Evolutionary conservation across 2,329 filamentous ascomycete species (phyloP).

Genomic region (Tolypocladium amazonense): DNA sequence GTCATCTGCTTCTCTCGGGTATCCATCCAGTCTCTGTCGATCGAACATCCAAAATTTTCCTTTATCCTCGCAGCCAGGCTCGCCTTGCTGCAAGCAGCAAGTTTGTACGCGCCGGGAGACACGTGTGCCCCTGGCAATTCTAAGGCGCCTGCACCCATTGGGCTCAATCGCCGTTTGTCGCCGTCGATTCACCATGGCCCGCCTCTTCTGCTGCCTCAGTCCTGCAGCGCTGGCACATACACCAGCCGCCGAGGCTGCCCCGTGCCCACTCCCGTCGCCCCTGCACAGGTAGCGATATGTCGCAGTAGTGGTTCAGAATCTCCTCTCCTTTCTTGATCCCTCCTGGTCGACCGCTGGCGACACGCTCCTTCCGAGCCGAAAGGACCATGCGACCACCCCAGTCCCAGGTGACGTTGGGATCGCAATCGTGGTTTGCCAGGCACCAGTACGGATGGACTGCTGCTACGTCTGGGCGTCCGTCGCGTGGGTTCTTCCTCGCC

Average conservation of each 20-base stretch:
- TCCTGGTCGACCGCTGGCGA: constrained; percentile 37
- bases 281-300: constrained; percentile 65
- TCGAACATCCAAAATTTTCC: not conserved
- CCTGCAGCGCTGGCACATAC: constrained; percentile 74
- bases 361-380: constrained; percentile 46
- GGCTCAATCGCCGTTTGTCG: not conserved
- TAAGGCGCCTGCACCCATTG: not conserved
- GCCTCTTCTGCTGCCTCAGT: constrained; percentile 46
- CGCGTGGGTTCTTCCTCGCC: constrained; percentile 63
- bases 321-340: constrained; percentile 74
- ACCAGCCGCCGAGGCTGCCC: constrained; percentile 80
- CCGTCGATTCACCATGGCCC: not conserved
- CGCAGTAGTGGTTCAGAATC: constrained; percentile 90
- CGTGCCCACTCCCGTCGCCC: constrained; percentile 80
- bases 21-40: not conserved
- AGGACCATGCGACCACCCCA: constrained; percentile 75
- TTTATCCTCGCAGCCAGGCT: not conserved
- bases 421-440: constrained; percentile 89
- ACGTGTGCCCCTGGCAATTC: not conserved
- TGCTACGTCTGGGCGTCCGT: constrained; percentile 79
- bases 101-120: not conserved
- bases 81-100: not conserved
- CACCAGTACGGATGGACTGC: constrained; percentile 96
- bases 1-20: not conserved
- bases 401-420: constrained; percentile 91